Conservation (phyloP, 2,329 filamentous ascomycete genomes). For the Colletotrichum horii region DNA sequence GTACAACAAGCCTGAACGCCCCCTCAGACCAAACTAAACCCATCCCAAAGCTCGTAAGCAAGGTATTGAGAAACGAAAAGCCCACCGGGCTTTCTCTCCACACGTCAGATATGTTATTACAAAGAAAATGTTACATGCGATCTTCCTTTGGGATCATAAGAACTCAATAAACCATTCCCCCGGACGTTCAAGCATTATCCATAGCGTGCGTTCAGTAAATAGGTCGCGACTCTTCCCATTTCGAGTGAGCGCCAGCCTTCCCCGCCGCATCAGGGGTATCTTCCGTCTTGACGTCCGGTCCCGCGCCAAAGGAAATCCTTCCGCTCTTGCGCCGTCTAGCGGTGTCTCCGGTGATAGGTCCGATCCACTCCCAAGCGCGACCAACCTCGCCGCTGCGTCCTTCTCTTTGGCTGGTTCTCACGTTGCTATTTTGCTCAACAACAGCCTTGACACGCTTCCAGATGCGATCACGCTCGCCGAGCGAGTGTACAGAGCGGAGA, state of each 20-base stretch:
- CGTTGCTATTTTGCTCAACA: slow-evolving; percentile 93
- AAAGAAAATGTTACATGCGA: slow-evolving; percentile 14
- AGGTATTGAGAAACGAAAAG: slow-evolving; percentile 1
- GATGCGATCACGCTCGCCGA: slow-evolving; percentile 76
- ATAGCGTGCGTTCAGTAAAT: slow-evolving; percentile 37
- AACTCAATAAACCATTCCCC: neutral
- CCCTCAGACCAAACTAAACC: neutral
- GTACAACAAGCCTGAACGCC: neutral
- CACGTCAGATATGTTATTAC: neutral
- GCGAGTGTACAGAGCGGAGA: slow-evolving; percentile 78
- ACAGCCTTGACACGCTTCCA: slow-evolving; percentile 85
- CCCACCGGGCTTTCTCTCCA: neutral
- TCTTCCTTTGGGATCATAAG: neutral
- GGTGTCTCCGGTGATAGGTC: slow-evolving; percentile 54
- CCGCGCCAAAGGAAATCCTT: slow-evolving; percentile 51
- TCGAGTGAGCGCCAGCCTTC: slow-evolving; percentile 26
- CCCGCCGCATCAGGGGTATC: slow-evolving; percentile 25
- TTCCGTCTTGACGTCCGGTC: slow-evolving; percentile 41
- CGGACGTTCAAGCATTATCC: neutral
- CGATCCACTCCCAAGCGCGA: slow-evolving; percentile 74
- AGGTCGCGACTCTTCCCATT: slow-evolving; percentile 48
- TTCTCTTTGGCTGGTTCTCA: slow-evolving; percentile 76
- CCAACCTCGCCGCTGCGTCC: slow-evolving; percentile 69
- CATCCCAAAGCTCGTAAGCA: neutral
- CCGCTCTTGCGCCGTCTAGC: slow-evolving; percentile 55